Conservation (phyloP, 1,139 yeast species). For the Candida smagusa region DNA sequence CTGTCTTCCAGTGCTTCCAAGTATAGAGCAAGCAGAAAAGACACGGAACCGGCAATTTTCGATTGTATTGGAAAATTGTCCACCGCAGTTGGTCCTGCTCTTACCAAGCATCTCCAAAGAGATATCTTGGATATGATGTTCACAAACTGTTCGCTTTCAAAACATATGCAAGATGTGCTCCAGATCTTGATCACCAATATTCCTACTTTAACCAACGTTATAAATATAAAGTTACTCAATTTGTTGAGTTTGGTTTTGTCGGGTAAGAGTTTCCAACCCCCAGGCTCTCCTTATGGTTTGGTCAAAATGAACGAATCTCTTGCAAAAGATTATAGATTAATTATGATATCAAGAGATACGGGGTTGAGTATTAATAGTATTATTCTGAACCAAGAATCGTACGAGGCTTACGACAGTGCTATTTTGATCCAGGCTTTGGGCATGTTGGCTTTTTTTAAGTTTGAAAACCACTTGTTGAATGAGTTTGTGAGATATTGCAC, state of each 20-base stretch:
- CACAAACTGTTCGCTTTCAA: slow-evolving; percentile 74
- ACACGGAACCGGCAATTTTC: slow-evolving; percentile 83
- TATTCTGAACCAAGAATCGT: slow-evolving; percentile 35
- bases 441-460: slow-evolving; percentile 72
- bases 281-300: slow-evolving; percentile 84
- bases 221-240: slow-evolving; percentile 70
- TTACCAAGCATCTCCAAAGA: slow-evolving; percentile 81
- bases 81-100: slow-evolving; percentile 90
- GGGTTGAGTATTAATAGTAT: slow-evolving; percentile 39
- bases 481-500: slow-evolving; percentile 87
- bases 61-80: slow-evolving; percentile 87
- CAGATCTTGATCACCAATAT: slow-evolving; percentile 65
- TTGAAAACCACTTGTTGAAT: slow-evolving; percentile 71
- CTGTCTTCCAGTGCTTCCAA: slow-evolving; percentile 46
- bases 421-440: slow-evolving; percentile 65
- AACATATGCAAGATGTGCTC: slow-evolving; percentile 73
- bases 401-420: slow-evolving; percentile 47
- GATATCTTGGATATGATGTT: slow-evolving; percentile 79
- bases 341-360: slow-evolving; percentile 67
- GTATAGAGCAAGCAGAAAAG: slow-evolving; percentile 58
- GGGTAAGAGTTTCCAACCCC: slow-evolving; percentile 78
- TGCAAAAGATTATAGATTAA: slow-evolving; percentile 76
- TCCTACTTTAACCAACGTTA: slow-evolving; percentile 74
- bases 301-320: slow-evolving; percentile 58
- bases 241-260: slow-evolving; percentile 75